Evolutionary conservation across 768 basidiomycete genomes (phyloP), one percentile per base, ranked within the genome.

Genomic region (Mycena sanguinolenta): DNA sequence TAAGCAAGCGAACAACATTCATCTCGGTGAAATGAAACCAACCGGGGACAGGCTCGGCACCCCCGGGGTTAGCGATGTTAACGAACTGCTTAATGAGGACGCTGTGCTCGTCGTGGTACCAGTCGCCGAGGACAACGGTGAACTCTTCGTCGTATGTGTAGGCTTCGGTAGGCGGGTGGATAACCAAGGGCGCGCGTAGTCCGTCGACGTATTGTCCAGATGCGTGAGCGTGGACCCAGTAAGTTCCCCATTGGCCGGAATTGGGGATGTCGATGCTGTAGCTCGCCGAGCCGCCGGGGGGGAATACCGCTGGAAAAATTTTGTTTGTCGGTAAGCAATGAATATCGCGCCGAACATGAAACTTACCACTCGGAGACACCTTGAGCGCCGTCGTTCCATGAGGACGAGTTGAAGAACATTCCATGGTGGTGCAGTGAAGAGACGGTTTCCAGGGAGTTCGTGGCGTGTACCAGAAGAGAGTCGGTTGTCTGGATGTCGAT

Each of bases 401-500:
- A 88, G 0, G 93, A 87, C 2, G 88, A 86, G 78, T 96, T 97
- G 86, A 98, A 96, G 82, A 90, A 96, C 92, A 97, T 95, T 71
- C 97, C 97, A 81, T 98, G 97, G 77, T 97, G 93, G 79, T 99
- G 97, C 19, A 98, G 82, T 0, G 91, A 86, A 0, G 93, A 87
- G 0, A 91, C 87, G 30, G 82, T 72, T 63, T 92, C 90, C 64
- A 97, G 79, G 3, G 87, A 88, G 79, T 97, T 96, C 32, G 84
- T 84, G 7, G 91, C 90, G 77, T 98, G 96, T 0, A 98, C 85
- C 30, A 92, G 75, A 34, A 98, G 83, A 0, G 88, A 88, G 79
- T 99, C 95, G 23, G 85, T 86, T 7, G 89, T 86, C 70, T 85
- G 87, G 14, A 96, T 88, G 28, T 91, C 88, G 68, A 98, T 83